Evolutionary conservation across 176 grass and related monocot species (phyloP), one percentile per base, ranked within the genome.

Genomic region (Aegilops speltoides): DNA sequence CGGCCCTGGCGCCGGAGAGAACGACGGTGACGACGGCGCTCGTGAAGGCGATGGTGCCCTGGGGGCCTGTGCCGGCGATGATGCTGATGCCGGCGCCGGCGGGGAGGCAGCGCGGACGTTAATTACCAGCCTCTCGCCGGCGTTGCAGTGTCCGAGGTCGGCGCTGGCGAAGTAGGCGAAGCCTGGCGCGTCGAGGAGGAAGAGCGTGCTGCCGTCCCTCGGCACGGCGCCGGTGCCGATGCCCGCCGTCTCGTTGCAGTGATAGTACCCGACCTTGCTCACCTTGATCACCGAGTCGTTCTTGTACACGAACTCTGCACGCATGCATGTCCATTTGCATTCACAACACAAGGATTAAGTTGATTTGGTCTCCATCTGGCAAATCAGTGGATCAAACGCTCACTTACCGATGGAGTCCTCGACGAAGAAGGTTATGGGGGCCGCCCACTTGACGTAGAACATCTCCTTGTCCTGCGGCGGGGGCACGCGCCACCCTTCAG

Each of bases 241-340:
- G 11, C 82, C 26, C 14, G 17, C 19, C 34, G 83, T 90, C 80
- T 87, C 85, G 77, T 93, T 97, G 95, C 95, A 98, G 77, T 98
- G 95, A 87, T 93, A 98, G 85, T 95, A 98, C 2, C 86, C 89
- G 2, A 68, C 56, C 86, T 93, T 98, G 54, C 64, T 83, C 66
- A 89, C 91, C 69, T 41, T 59, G 13, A 94, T 65, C 71, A 90
- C 96, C 62, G 96, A 86, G 84, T 95, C 91, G 80, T 95, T 98
- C 93, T 69, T 92, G 93, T 92, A 95, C 88, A 81, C 79, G 78
- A 98, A 98, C 80, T 90, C 96, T 98, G 82, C 20, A 34, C 15
- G 20, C 60, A 17, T 24, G 36, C 36, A 34, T 57, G 10, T 59
- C 41, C 69, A 73, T 73, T 41, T 12, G 20, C 22, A 24, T 38